phyloP scores from a whole-genome alignment of 148 eudicot species.

The Hydrangea macrophylla region DNA sequence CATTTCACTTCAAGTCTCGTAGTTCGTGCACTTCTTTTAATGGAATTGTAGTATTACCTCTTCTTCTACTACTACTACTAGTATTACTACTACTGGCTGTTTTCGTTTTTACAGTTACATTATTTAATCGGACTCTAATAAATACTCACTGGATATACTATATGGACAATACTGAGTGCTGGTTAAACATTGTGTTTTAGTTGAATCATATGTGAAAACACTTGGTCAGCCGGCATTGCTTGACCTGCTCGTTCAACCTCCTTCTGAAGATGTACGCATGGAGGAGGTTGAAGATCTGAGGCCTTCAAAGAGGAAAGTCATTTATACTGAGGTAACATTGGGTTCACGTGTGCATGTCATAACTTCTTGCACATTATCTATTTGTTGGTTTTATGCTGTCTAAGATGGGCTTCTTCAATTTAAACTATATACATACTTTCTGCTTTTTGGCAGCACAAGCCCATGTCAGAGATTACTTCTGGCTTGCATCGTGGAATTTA shows the following conservation, averaged over 20 bases:
- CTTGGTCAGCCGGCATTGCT: conserved; percentile 59
- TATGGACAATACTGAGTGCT: conserved; percentile 6
- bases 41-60: background rate
- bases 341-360: background rate
- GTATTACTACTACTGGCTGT: background rate
- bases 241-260: conserved; percentile 59
- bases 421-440: too few relatives aligned
- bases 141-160: background rate
- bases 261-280: conserved; percentile 48
- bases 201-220: conserved; percentile 54
- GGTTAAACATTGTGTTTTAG: conserved; percentile 18
- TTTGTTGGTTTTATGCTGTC: background rate
- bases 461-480: conserved; percentile 95
- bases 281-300: conserved; percentile 56
- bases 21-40: conserved; percentile 5
- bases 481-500: conserved; percentile 89
- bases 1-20: background rate
- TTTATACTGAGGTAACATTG: conserved; percentile 57
- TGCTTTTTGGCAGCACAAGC: conserved; percentile 66
- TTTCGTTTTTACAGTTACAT: conserved; percentile 5
- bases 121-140: too few relatives aligned
- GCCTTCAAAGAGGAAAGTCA: conserved; percentile 61
- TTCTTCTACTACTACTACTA: background rate
- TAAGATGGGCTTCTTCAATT: background rate
- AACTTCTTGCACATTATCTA: background rate